Conservation (phyloP, 768 basidiomycete genomes). For the Xerocomellus amylosporus region DNA sequence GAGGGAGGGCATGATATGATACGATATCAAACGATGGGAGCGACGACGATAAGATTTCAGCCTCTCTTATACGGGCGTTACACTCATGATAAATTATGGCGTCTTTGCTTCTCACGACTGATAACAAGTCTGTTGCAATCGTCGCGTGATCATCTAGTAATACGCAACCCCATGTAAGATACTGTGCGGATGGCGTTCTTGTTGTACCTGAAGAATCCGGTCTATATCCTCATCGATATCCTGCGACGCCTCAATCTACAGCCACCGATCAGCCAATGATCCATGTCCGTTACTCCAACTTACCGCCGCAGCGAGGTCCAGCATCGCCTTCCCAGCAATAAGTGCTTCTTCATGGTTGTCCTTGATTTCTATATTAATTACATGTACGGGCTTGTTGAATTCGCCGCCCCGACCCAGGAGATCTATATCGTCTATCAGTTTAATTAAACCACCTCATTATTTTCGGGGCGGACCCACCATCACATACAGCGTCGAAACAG, state of each 20-base stretch:
- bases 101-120: constrained; percentile 63
- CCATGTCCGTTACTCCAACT: constrained; percentile 31
- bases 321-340: constrained; percentile 92
- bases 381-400: constrained; percentile 88
- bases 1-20: constrained; percentile 45
- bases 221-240: constrained; percentile 94
- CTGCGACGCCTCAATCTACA: constrained; percentile 76
- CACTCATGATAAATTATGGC: constrained; percentile 42
- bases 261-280: constrained; percentile 10
- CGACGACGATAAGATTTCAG: neutral
- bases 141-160: constrained; percentile 52
- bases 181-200: constrained; percentile 89
- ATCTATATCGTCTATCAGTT: constrained; percentile 47
- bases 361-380: constrained; percentile 98
- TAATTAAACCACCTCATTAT: constrained; percentile 5
- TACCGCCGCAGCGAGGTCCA: constrained; percentile 88
- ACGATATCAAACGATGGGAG: constrained; percentile 1
- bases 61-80: constrained; percentile 7
- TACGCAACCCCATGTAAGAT: constrained; percentile 89
- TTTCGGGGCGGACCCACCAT: constrained; percentile 59
- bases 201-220: constrained; percentile 76
- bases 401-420: constrained; percentile 85
- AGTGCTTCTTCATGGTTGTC: constrained; percentile 98
- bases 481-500: constrained; percentile 97
- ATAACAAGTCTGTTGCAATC: constrained; percentile 20